Percentiles rank a stretch among this genome's conserved stretches.
These are phyloP conservation scores for Melocanna baccifera DNA, from an alignment of 176 grass and related monocot species.

Conservation along the genomic window DNA sequence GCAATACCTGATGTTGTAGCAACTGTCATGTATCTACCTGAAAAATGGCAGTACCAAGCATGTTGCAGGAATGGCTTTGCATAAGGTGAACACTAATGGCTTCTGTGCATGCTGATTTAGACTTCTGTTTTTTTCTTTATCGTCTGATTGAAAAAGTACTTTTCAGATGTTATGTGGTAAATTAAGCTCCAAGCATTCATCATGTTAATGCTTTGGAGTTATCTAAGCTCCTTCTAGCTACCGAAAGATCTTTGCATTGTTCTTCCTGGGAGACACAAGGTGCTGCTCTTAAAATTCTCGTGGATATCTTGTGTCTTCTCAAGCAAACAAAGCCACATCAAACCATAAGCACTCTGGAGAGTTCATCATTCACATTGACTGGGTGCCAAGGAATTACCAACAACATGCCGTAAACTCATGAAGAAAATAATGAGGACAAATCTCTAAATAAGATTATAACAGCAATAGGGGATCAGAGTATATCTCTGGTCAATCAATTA, in stretches of 20 bases:
- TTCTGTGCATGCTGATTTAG: conserved; percentile 26
- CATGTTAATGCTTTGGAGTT: conserved; percentile 35
- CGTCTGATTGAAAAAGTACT: conserved; percentile 32
- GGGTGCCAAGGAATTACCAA: conserved; percentile 31
- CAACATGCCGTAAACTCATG: conserved; percentile 21
- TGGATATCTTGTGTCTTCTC: conserved; percentile 50
- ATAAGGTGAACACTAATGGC: conserved; percentile 45
- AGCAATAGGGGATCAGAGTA: conserved; percentile 41
- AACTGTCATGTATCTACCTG: too few species aligned
- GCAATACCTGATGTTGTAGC: too few species aligned
- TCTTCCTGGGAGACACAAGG: background rate
- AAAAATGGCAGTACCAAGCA: too few species aligned
- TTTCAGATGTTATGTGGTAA: conserved; percentile 54
- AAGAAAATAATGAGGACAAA: conserved; percentile 26
- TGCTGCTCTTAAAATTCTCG: conserved; percentile 21
- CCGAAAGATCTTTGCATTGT: conserved; percentile 46
- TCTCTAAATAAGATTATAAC: conserved; percentile 40
- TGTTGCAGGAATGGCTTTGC: background rate
- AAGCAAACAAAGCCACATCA: conserved; percentile 34
- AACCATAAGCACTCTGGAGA: background rate
- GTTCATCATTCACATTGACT: conserved; percentile 15
- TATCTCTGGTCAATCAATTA: conserved; percentile 41
- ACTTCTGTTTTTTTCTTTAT: background rate
- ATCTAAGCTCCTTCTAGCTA: conserved; percentile 45
- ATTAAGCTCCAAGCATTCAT: conserved; percentile 18